Base-by-base conservation (phyloP, 1,284 basidiomycete species). In the Marasmius tenuissimus region DNA sequence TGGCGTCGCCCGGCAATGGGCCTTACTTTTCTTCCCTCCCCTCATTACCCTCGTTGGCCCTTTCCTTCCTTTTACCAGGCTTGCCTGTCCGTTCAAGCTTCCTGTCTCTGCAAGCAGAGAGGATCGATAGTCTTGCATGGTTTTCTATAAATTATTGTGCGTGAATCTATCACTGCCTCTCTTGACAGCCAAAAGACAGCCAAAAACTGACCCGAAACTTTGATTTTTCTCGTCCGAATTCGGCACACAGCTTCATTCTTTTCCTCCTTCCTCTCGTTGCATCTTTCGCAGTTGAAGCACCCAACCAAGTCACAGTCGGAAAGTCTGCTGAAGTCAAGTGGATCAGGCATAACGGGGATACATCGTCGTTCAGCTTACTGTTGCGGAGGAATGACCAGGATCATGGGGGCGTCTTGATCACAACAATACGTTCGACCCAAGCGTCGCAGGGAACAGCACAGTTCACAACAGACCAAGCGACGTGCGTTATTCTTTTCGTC, bases 351-450 rank as follows among this genome's bases (percentile, higher is more conserved):
- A 20, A 39, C 9, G 47, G 16, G 18, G 57, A 58, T 39, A 10
- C 27, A 3, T 20, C 18, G n/a, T 37, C 40, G 3, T 58, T 58
- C 34, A 33, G 57, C 27, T 49, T 58, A 34, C 16, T 58, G 34
- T 39, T 58, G 48, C 12, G 57, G 20, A 33, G 49, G 14, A 27
- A 48, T n/a, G 22, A 48, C 22, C 57, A 58, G 27, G 57, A 58
- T 39, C 45, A 20, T 9, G 57, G 57, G 10, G 57, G 57, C 10
- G 34, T 12, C 18, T 33, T 58, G 16, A 50, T 58, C 22, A 20
- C 0, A 3, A 58, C 48, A 2, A 38, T 58, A 18, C 6, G 6
- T n/a, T 27, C 35, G 6, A 50, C 47, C n/a, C 3, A n/a, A 7
- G 33, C 35, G 4, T 54, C 52, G 16, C n/a, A 34, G 35, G 52